These are phyloP conservation scores for Claviceps spartinae DNA, from an alignment of 2,329 filamentous ascomycete genomes.

Conservation along the genomic window DNA sequence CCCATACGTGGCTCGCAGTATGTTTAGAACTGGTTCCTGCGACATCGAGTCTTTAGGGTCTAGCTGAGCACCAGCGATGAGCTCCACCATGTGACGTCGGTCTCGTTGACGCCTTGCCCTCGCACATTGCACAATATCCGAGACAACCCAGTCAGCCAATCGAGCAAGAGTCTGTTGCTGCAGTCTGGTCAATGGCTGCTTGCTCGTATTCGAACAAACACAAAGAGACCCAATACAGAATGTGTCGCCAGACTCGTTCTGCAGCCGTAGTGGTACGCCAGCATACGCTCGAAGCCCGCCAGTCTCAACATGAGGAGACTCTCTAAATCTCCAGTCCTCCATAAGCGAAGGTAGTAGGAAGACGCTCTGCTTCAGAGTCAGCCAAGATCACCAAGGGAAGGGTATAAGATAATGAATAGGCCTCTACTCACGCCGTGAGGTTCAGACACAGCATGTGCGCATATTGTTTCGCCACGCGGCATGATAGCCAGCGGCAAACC, in stretches of 20 bases:
- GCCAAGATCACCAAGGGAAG: neutral
- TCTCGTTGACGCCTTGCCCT: slow-evolving; percentile 24
- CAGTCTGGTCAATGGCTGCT: slow-evolving; percentile 17
- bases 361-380: slow-evolving; percentile 15
- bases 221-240: slow-evolving; percentile 29
- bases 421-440: slow-evolving; percentile 14
- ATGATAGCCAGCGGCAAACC: slow-evolving; percentile 27
- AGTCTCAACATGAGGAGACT: slow-evolving; percentile 25
- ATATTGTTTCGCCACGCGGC: slow-evolving; percentile 30
- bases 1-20: neutral
- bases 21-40: neutral
- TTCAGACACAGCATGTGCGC: slow-evolving; percentile 29
- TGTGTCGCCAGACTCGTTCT: slow-evolving; percentile 24
- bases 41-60: slow-evolving; percentile 1
- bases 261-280: slow-evolving; percentile 24
- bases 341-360: slow-evolving; percentile 28
- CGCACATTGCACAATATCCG: slow-evolving; percentile 26
- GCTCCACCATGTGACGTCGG: slow-evolving; percentile 23
- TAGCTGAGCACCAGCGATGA: slow-evolving; percentile 15
- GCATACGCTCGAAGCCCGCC: slow-evolving; percentile 28
- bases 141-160: slow-evolving; percentile 21
- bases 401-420: neutral
- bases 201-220: slow-evolving; percentile 23
- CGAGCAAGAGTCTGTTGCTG: slow-evolving; percentile 16
- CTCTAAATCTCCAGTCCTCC: slow-evolving; percentile 29